Base-by-base conservation (phyloP, 2,329 filamentous ascomycete genomes). In the Colletotrichum sansevieriae region DNA sequence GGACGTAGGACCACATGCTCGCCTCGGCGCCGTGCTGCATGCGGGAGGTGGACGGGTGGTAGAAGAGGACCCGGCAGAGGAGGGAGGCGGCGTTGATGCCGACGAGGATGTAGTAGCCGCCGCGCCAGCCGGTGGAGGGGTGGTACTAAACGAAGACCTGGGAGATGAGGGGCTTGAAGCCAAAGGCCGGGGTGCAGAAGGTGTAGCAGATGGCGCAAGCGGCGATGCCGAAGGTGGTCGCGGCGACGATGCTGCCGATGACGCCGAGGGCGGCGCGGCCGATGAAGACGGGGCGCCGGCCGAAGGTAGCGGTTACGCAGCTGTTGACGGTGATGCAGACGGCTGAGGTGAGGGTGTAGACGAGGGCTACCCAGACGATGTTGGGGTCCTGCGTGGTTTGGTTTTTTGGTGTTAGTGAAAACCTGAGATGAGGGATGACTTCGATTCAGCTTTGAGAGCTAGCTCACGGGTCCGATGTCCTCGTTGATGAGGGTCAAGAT, bases 171-270 rank as follows among this genome's bases (percentile, higher is more conserved):
- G 75, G 75, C 2, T 73, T 75, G 29, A 77, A 68, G n/a, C 72
- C 74, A 13, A 73, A 74, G 55, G 74, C 71, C n/a, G 75, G 77
- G 63, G 78, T 73, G 13, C 74, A 75, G 35, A 76, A 74, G 47
- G 77, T 55, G 70, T 78, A 81, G 29, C 78, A 74, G 56, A 75
- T 74, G 10, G 75, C 73, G 57, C 76, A 77, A 29, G 75, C 77
- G 5, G 78, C 79, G 12, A 79, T 73, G 22, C 81, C 81, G 58
- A 75, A 74, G 52, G 82, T 74, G n/a, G 76, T 76, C 63, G 75
- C 78, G 61, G 77, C 76, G 54, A 81, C 74, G 54, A 82, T 77
- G 56, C 74, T 74, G 8, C 80, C 79, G 51, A 82, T 71, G 20
- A 81, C 73, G 5, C 75, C 77, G 1, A 82, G 73, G 6, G 68